phyloP scores from a whole-genome alignment of 192 early-diverging fungal species.

The Phycomyces nitens region DNA sequence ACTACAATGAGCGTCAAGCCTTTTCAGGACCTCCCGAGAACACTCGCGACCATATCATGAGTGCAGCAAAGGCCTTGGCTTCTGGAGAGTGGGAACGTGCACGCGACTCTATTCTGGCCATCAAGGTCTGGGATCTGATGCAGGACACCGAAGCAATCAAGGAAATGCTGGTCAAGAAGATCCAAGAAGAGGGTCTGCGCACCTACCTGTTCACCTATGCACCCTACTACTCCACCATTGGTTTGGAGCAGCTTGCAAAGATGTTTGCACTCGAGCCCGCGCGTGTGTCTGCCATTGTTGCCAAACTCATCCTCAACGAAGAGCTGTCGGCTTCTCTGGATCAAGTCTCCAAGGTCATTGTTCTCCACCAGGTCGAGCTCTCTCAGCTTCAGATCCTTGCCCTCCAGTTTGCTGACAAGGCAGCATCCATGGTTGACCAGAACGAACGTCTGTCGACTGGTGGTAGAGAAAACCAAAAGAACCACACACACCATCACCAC shows the following conservation, averaged over 20 bases:
- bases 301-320: constrained; percentile 92
- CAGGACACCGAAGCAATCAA: constrained; percentile 77
- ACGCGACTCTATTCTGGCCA: constrained; percentile 74
- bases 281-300: constrained; percentile 69
- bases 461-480: constrained; percentile 3
- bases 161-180: constrained; percentile 81
- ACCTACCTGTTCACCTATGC: constrained; percentile 94
- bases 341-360: constrained; percentile 72
- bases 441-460: constrained; percentile 74
- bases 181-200: constrained; percentile 93
- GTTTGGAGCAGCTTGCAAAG: constrained; percentile 69
- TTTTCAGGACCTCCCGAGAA: constrained; percentile 97
- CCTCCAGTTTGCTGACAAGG: constrained; percentile 84
- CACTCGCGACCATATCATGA: constrained; percentile 98
- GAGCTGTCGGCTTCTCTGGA: constrained; percentile 88
- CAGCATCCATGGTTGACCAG: constrained; percentile 72
- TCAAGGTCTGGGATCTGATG: constrained; percentile 97
- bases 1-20: constrained; percentile 92
- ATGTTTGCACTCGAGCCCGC: constrained; percentile 83
- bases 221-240: constrained; percentile 83
- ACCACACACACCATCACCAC: neutral
- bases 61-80: constrained; percentile 88
- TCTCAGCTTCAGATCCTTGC: constrained; percentile 81
- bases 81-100: constrained; percentile 91
- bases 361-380: constrained; percentile 73